Conservation (phyloP, 192 early-diverging fungal genomes). For the Entomortierella chlamydospora region DNA sequence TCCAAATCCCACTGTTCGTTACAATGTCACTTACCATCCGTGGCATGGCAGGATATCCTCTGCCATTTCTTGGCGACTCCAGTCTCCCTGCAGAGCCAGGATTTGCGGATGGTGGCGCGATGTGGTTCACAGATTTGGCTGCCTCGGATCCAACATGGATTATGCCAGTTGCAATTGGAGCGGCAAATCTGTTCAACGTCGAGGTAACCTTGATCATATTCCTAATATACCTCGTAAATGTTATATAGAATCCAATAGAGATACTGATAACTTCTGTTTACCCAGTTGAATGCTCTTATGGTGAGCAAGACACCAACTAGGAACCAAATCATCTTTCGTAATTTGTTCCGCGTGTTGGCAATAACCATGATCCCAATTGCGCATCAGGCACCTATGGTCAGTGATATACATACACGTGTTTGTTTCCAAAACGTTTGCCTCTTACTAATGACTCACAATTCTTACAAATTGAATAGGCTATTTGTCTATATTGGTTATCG, state of each 20-base stretch:
- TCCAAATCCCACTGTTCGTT: constrained; percentile 84
- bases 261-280: background rate
- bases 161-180: constrained; percentile 73
- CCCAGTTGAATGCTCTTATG: constrained; percentile 58
- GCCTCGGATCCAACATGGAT: constrained; percentile 73
- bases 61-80: constrained; percentile 62
- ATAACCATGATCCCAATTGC: constrained; percentile 75
- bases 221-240: background rate
- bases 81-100: constrained; percentile 56
- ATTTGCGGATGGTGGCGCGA: constrained; percentile 66
- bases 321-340: constrained; percentile 56
- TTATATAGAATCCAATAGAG: background rate
- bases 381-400: constrained; percentile 72
- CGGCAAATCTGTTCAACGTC: constrained; percentile 74
- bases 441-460: background rate
- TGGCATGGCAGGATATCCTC: constrained; percentile 69
- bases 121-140: constrained; percentile 75
- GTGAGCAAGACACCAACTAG: constrained; percentile 52
- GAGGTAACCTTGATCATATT: constrained; percentile 61
- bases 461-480: constrained; percentile 52
- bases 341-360: constrained; percentile 66
- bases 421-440: background rate
- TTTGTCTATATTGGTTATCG: constrained; percentile 78
- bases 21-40: constrained; percentile 74
- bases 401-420: background rate